Evolutionary conservation across 768 basidiomycete genomes (phyloP), one percentile per base, ranked within the genome.

Genomic region (Lanmaoa rubissima): DNA sequence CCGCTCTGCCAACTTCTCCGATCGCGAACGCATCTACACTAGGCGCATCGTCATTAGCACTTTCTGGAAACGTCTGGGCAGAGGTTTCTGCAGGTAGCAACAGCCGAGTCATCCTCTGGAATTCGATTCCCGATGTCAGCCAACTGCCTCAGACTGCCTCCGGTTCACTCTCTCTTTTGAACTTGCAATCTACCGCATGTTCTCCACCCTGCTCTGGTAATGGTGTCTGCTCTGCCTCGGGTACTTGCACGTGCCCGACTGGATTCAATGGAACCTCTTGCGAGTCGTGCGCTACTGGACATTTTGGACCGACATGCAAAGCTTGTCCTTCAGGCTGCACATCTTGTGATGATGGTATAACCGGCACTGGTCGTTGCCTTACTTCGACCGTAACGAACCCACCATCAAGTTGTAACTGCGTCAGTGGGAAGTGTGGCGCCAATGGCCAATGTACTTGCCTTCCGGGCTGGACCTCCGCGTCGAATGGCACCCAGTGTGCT

Each of bases 231-330:
- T 82, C 86, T 0, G 69, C 84, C 1, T 80, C 82, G 0, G 89
- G 88, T 10, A 82, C 79, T 14, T 96, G 93, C 64, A 71, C 76
- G 0, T 96, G 93, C 64, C 79, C 84, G 0, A 57, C 82, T 2
- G 90, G 90, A 0, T 95, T 94, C 69, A 84, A 79, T 0, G 93
- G 93, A 4, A 69, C 84, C 5, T 84, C 87, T 0, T 96, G 94
- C 73, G 92, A 94, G 67, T 75, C 82, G 1, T 96, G 93, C 62
- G 77, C 83, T 1, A 35, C 78, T 6, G 89, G 89, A 1, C 87
- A 87, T 70, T 96, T 89, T 64, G 93, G 93, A 0, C 77, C 85
- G 1, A 76, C 71, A 0, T 95, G 93, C 66, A 74, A 83, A 52
- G 68, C 84, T 5, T 94, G 92, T 62, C 87, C 90, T 1, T 70